These are phyloP conservation scores for Kodamaea leandrae DNA, from an alignment of 805 yeast species.

Conservation along the genomic window DNA sequence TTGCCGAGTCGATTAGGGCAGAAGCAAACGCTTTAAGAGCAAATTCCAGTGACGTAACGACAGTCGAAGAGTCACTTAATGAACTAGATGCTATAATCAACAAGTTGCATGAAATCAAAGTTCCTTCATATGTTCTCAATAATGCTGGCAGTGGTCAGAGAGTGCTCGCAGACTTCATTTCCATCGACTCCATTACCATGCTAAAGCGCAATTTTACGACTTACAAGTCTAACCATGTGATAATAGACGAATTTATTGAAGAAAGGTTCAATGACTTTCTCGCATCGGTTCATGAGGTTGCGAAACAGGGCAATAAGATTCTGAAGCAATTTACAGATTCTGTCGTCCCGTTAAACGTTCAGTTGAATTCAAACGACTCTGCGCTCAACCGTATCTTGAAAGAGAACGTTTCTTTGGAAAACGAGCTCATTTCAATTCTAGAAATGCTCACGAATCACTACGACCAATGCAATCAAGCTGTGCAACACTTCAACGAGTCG, in stretches of 20 bases:
- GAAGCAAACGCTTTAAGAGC: neutral
- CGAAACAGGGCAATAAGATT: neutral
- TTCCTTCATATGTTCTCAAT: slow-evolving; percentile 3
- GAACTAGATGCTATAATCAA: slow-evolving; percentile 5
- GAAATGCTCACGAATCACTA: slow-evolving; percentile 76
- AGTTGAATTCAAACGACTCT: slow-evolving; percentile 12
- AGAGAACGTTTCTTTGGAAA: slow-evolving; percentile 53
- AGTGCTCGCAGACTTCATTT: slow-evolving; percentile 32
- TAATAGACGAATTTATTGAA: slow-evolving; percentile 17
- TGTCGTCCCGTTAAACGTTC: slow-evolving; percentile 7
- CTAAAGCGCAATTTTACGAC: slow-evolving; percentile 26
- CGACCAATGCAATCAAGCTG: slow-evolving; percentile 67
- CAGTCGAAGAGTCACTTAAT: neutral
- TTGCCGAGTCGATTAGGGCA: slow-evolving; percentile 17
- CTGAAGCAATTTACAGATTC: slow-evolving; percentile 8
- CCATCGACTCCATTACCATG: slow-evolving; percentile 28
- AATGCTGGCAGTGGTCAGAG: slow-evolving; percentile 7
- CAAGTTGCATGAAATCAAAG: slow-evolving; percentile 1
- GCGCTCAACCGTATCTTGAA: slow-evolving; percentile 24
- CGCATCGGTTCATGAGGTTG: neutral
- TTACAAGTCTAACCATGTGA: slow-evolving; percentile 26
- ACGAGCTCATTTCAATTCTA: slow-evolving; percentile 66
- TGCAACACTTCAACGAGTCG: slow-evolving; percentile 33
- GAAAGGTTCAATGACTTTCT: slow-evolving; percentile 18
- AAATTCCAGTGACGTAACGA: neutral